phyloP scores from a whole-genome alignment of 2,329 filamentous ascomycete genomes.

The Colletotrichum salicis region DNA sequence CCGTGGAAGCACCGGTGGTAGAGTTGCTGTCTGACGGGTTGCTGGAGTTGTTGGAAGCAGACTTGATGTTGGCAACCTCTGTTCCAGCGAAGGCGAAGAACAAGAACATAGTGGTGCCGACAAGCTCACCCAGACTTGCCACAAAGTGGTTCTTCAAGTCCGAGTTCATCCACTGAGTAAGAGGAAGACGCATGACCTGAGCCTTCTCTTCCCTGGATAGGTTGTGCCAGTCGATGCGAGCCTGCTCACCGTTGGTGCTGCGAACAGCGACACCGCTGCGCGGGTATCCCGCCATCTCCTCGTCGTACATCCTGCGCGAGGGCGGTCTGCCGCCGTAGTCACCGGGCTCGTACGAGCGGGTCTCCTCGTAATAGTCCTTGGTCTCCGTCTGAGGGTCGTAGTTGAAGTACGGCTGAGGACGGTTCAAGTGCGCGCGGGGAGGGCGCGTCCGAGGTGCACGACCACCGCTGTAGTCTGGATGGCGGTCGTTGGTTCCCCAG shows the following conservation, averaged over 20 bases:
- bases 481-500: slow-evolving; percentile 24
- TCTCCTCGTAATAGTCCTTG: slow-evolving; percentile 34
- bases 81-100: slow-evolving; percentile 56
- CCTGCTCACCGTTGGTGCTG: slow-evolving; percentile 32
- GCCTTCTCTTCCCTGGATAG: slow-evolving; percentile 52
- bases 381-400: slow-evolving; percentile 25
- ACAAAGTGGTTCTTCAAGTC: slow-evolving; percentile 56
- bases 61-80: slow-evolving; percentile 52
- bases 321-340: slow-evolving; percentile 28
- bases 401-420: slow-evolving; percentile 25
- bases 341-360: slow-evolving; percentile 24
- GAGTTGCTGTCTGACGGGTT: slow-evolving; percentile 42
- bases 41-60: slow-evolving; percentile 40
- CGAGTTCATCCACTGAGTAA: slow-evolving; percentile 59
- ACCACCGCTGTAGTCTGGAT: slow-evolving; percentile 30
- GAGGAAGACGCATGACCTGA: slow-evolving; percentile 55
- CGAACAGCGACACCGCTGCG: slow-evolving; percentile 18
- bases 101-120: slow-evolving; percentile 55
- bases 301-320: slow-evolving; percentile 33
- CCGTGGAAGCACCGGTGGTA: slow-evolving; percentile 54
- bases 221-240: slow-evolving; percentile 50
- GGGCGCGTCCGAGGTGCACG: slow-evolving; percentile 31
- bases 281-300: slow-evolving; percentile 32
- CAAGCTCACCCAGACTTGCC: slow-evolving; percentile 50
- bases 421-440: slow-evolving; percentile 34